Evolutionary conservation across 148 eudicot genomes (phyloP), one percentile per base, ranked within the genome.

Genomic region (Chenopodium quinoa): DNA sequence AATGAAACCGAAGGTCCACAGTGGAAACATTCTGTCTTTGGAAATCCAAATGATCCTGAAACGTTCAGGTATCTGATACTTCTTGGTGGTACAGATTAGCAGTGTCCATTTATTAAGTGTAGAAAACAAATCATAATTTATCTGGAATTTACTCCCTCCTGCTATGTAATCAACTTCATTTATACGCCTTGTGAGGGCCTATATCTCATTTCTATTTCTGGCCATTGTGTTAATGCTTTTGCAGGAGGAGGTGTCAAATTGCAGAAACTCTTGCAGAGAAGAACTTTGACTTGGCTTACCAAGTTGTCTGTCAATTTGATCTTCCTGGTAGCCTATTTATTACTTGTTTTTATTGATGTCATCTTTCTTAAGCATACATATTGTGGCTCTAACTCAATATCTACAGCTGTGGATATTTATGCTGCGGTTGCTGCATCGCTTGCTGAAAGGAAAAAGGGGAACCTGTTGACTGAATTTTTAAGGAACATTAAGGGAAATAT

Each of bases 401-500:
- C 78, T 82, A 73, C 91, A 96, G 99, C 95, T 83, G 97, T 96
- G 82, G 95, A 96, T 82, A 96, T 96, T 81, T 96, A 96, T 89
- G 99, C 99, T 84, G 99, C 97, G 73, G 97, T 96, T 87, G 97
- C 99, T 69, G 91, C 99, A 80, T 96, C 99, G 34, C 97, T 96
- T 87, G 99, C 99, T 82, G 99, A 96, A 84, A 90, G 99, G 84
- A 96, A 96, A 83, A 96, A 79, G 81, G 99, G 97, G 64, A 90
- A 94, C 72, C 97, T 92, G 65, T 83, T 96, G 83, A 96, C 93
- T 48, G 99, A 96, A 81, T 93, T 96, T 84, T 91, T 96, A 85
- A 87, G 86, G 87, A 92, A 92, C 87, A 90, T 96, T 73, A 94
- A 96, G 88, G 97, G 99, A 75, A 91, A 91, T 72, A 89, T 92